Base-by-base conservation (phyloP, 345 rosid genomes). In the Lepidium aucheri region DNA sequence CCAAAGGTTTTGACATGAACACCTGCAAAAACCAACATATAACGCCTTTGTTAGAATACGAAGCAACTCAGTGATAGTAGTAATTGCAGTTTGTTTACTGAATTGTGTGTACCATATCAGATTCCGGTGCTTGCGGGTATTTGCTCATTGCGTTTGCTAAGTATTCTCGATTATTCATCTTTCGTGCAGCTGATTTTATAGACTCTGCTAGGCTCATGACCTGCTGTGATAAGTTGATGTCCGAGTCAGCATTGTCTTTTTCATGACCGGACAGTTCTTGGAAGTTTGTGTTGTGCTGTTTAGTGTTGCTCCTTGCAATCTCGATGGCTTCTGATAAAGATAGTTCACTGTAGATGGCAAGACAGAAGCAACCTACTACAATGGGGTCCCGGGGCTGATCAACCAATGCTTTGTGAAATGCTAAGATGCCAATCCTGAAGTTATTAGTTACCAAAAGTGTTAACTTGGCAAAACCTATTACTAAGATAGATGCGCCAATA, bases 371-470 rank as follows among this genome's bases (percentile, higher is more conserved):
- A 32, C 74, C 78, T 52, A 86, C 82, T 11, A 74, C 85, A 6
- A 52, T 40, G 41, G 85, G 89, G 65, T 86, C 81, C 74, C 82
- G 79, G 32, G 89, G 88, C 50, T 81, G 74, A 50, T 81, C 82
- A 2, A 73, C 76, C 43, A 88, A 59, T 20, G 88, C 88, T 65
- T 81, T 80, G 69, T 88, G 96, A 51, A 88, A 86, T 32, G 88
- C 96, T 53, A 88, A 68, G 55, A 88, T 69, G 39, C 80, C 83
- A 42, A 84, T 63, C 96, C 92, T 88, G 82, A 65, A 14, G 46
- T 60, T n/a, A 69, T 14, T 32, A 32, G 26, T 51, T 13, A 14
- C 28, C 17, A n/a, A 50, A 4, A 15, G 28, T 33, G 46, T 57
- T 60, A 66, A 51, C n/a, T 41, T 51, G 50, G 55, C 10, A 15